These are phyloP conservation scores for Phytophthora boehmeriae DNA, from an alignment of 352 stramenopile species.

Conservation along the genomic window DNA sequence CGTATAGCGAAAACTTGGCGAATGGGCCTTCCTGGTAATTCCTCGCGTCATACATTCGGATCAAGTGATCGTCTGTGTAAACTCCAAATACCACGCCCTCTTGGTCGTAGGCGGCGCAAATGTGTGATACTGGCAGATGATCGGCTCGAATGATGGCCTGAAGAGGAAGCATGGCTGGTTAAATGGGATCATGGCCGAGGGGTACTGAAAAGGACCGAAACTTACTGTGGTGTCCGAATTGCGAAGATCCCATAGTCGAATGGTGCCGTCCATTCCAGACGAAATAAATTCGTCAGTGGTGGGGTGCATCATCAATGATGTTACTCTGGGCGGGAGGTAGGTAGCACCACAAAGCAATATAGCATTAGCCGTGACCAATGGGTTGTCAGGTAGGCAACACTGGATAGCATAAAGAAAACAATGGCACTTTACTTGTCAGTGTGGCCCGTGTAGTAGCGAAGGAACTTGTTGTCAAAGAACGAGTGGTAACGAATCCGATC, in stretches of 20 bases:
- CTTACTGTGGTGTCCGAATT: constrained; percentile 61
- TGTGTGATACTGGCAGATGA: constrained; percentile 62
- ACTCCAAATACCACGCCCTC: constrained; percentile 87
- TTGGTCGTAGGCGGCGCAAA: constrained; percentile 82
- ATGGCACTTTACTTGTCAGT: constrained; percentile 51
- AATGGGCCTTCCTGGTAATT: constrained; percentile 90
- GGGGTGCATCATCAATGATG: constrained; percentile 88
- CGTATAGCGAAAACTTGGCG: constrained; percentile 88
- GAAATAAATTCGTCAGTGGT: constrained; percentile 86
- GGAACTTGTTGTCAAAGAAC: constrained; percentile 90
- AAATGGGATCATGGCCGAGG: neutral
- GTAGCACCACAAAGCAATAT: constrained; percentile 4
- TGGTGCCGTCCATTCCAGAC: constrained; percentile 74
- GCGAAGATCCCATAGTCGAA: constrained; percentile 85
- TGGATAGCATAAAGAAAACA: neutral
- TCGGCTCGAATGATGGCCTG: constrained; percentile 70
- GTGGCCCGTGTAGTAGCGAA: constrained; percentile 87
- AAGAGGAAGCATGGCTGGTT: neutral
- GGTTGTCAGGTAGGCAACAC: neutral
- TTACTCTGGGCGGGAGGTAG: constrained; percentile 47
- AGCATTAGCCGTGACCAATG: neutral
- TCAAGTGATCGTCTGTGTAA: constrained; percentile 85
- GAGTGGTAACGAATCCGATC: constrained; percentile 89
- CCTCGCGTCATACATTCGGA: constrained; percentile 89
- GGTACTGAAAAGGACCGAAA: neutral